Evolutionary conservation across 139 green algal species (phyloP).

Genomic region (Limnomonas spitsbergensis): DNA sequence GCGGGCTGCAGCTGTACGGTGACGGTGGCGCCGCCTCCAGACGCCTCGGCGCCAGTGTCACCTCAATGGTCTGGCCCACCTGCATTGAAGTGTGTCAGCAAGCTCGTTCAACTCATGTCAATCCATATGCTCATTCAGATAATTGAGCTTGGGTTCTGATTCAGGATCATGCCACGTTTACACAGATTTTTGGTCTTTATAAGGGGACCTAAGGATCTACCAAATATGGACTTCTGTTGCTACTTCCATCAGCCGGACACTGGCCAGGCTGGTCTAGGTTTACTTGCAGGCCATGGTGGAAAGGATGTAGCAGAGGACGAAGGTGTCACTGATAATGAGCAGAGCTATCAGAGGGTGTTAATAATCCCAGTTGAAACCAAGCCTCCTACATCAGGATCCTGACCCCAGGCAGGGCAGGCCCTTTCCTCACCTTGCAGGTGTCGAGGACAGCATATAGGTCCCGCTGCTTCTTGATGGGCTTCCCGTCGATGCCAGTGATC

Average conservation of each 20-base stretch:
- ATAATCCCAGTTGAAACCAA: not conserved
- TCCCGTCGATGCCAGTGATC: slow-evolving; percentile 56
- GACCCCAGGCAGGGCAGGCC: no score
- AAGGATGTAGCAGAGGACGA: no score
- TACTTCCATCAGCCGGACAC: not conserved
- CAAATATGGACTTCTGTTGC: not conserved
- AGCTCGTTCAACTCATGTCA: not conserved
- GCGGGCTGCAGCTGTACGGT: not conserved
- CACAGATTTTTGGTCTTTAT: not conserved
- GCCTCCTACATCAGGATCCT: slow-evolving; percentile 13
- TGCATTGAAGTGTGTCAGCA: not conserved
- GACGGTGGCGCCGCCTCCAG: not conserved
- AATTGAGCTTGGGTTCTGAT: not conserved
- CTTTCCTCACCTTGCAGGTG: slow-evolving; percentile 14
- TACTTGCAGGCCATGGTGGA: no score
- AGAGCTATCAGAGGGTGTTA: not conserved
- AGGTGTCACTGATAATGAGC: not conserved
- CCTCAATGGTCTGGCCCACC: not conserved
- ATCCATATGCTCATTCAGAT: not conserved
- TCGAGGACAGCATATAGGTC: slow-evolving; percentile 66
- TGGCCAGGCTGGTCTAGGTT: no score
- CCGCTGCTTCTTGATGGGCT: slow-evolving; percentile 21
- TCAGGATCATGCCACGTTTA: not conserved
- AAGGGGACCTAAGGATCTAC: not conserved
- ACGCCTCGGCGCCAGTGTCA: not conserved